Percentiles rank a stretch among this genome's conserved stretches.
Conservation (phyloP, 202 grass and related monocot genomes). For the Cymbopogon flexuosus region DNA sequence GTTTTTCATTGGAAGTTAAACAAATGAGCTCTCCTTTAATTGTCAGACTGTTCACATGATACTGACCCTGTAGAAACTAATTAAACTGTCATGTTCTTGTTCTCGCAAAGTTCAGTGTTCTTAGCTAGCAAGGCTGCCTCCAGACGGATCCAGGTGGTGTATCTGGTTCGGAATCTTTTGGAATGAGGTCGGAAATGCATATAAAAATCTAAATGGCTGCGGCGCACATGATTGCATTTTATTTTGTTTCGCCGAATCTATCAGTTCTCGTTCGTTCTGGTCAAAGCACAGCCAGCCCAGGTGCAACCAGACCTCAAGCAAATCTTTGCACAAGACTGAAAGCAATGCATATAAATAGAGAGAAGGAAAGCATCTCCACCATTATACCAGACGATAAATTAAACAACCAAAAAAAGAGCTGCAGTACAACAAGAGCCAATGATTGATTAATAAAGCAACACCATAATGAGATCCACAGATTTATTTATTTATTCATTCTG, state of each 20-base stretch:
- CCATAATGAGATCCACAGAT: not conserved
- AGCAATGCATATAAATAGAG: not conserved
- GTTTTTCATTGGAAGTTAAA: not conserved
- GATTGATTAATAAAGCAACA: constrained; percentile 15
- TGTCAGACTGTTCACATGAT: not conserved
- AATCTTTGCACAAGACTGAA: not conserved
- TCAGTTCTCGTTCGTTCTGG: not conserved
- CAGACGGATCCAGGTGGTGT: not conserved
- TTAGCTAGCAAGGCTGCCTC: not conserved
- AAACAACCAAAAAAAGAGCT: not conserved
- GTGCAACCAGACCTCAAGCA: not conserved
- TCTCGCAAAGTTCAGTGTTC: not conserved
- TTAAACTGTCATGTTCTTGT: not conserved
- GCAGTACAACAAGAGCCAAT: not conserved
- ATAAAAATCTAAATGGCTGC: not conserved
- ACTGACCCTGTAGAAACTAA: not conserved
- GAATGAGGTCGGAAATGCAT: not conserved
- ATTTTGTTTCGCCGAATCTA: not conserved
- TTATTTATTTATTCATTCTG: not conserved
- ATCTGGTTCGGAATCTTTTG: not conserved
- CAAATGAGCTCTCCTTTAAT: not conserved
- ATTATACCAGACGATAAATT: not conserved
- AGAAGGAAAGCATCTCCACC: not conserved
- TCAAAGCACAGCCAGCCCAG: not conserved
- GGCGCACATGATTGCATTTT: not conserved